A percentile compares a stretch with the other conserved stretches of the same genome.
Conservation (phyloP, 1,284 basidiomycete species). For the Ustilago bromivora region DNA sequence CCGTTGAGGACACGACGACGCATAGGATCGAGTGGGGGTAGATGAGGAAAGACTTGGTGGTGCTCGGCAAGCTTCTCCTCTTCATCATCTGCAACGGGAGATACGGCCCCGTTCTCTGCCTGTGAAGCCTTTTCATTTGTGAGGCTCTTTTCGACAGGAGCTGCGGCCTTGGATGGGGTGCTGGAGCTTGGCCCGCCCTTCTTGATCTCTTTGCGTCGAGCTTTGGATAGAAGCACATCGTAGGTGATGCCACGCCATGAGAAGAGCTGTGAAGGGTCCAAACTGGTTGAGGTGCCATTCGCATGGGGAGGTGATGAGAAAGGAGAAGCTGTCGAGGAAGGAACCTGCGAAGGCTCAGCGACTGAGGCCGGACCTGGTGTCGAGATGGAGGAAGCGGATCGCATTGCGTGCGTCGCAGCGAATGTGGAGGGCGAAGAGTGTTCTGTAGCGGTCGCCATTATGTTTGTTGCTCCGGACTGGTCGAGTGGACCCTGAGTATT, state of each 20-base stretch:
- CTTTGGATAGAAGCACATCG: constrained; percentile 54
- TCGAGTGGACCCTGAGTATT: background rate
- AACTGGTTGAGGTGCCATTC: constrained; percentile 3
- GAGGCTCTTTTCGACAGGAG: constrained; percentile 4
- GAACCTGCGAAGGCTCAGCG: background rate
- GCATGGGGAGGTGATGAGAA: background rate
- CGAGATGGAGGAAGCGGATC: constrained; percentile 28
- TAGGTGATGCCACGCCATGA: constrained; percentile 56
- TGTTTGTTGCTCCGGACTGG: background rate
- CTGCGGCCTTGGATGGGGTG: background rate
- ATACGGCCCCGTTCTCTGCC: constrained; percentile 25
- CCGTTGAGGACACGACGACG: constrained; percentile 46
- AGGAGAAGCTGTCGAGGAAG: background rate
- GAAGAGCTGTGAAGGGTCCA: constrained; percentile 16
- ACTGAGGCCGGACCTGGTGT: constrained; percentile 2
- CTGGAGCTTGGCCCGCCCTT: constrained; percentile 2
- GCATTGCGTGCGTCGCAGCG: constrained; percentile 21
- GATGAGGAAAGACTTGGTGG: constrained; percentile 36
- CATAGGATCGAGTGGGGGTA: constrained; percentile 41
- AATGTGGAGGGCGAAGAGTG: constrained; percentile 17
- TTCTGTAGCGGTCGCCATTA: background rate
- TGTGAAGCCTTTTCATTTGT: constrained; percentile 9
- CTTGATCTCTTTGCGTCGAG: constrained; percentile 48
- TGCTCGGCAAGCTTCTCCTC: constrained; percentile 25
- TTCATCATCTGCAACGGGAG: constrained; percentile 6